These are phyloP conservation scores for Lentinula aciculospora DNA, from an alignment of 768 basidiomycete species.

Conservation along the genomic window DNA sequence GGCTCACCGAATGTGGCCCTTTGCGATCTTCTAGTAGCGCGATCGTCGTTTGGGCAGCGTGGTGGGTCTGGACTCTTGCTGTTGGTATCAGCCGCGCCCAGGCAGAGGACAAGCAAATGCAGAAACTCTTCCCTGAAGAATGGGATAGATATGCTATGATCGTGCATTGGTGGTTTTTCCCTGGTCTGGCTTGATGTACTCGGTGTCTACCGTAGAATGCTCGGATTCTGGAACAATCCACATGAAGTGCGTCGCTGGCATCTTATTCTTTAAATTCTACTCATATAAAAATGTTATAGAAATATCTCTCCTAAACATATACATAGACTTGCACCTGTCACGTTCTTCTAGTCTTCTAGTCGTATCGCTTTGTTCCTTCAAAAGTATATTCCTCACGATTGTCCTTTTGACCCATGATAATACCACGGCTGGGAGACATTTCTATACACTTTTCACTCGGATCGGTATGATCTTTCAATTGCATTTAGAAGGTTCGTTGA, in stretches of 20 bases:
- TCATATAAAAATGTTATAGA: not conserved
- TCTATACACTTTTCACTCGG: not conserved
- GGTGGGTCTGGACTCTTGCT: conserved; percentile 39
- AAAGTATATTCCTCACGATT: not conserved
- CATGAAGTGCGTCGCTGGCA: not conserved
- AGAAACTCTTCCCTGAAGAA: conserved; percentile 33
- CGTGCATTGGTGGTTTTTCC: conserved; percentile 42
- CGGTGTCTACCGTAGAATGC: conserved; percentile 15
- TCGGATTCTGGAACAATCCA: not conserved
- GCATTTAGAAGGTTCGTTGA: too few relatives aligned
- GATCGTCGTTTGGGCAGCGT: conserved; percentile 22
- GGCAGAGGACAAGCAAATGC: conserved; percentile 44
- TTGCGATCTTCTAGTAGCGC: conserved; percentile 18
- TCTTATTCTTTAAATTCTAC: not conserved
- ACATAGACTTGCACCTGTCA: not conserved
- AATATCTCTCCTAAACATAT: not conserved
- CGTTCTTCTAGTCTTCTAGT: not conserved
- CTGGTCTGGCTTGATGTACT: conserved; percentile 24
- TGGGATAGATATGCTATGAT: conserved; percentile 39
- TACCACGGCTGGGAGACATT: not conserved
- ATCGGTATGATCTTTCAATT: too few relatives aligned
- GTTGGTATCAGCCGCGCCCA: conserved; percentile 38
- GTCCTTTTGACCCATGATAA: not conserved
- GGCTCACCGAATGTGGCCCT: conserved; percentile 32
- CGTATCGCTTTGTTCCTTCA: not conserved